These are phyloP conservation scores for Vitis hybrid DNA, from an alignment of 177 flowering plant genomes.

Conservation along the genomic window DNA sequence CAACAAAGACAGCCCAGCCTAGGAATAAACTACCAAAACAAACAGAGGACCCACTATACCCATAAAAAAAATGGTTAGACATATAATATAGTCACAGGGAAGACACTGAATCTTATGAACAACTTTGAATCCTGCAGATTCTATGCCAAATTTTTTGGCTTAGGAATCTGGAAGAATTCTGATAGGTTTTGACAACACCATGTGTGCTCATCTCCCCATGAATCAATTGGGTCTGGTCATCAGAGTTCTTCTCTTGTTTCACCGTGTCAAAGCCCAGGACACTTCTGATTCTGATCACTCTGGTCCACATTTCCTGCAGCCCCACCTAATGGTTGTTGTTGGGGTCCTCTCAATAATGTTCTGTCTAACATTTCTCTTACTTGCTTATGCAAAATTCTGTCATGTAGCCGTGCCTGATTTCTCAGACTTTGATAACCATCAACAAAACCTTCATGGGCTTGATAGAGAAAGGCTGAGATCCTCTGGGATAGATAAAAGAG, in stretches of 20 bases:
- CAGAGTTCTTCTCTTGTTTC: slow-evolving; percentile 3
- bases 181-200: too few species aligned
- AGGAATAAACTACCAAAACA: too few species aligned
- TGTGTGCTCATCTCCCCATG: slow-evolving; percentile 7
- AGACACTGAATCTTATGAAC: too few species aligned
- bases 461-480: slow-evolving; percentile 9
- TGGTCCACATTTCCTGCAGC: slow-evolving; percentile 1
- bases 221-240: background rate
- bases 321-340: slow-evolving; percentile 26
- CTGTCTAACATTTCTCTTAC: slow-evolving; percentile 32
- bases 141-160: too few species aligned
- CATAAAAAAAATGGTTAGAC: too few species aligned
- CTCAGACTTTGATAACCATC: background rate
- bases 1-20: too few species aligned
- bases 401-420: slow-evolving; percentile 3
- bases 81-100: too few species aligned
- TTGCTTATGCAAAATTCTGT: slow-evolving; percentile 48
- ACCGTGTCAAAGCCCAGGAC: slow-evolving; percentile 13
- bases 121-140: too few species aligned
- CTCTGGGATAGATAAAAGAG: slow-evolving; percentile 74
- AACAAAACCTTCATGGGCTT: slow-evolving; percentile 8
- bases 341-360: slow-evolving; percentile 35
- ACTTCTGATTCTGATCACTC: background rate
- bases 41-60: too few species aligned
- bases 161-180: too few species aligned